Evolutionary conservation across 2,329 filamentous ascomycete genomes (phyloP).

Genomic region (Chaetomiaceae sp.): DNA sequence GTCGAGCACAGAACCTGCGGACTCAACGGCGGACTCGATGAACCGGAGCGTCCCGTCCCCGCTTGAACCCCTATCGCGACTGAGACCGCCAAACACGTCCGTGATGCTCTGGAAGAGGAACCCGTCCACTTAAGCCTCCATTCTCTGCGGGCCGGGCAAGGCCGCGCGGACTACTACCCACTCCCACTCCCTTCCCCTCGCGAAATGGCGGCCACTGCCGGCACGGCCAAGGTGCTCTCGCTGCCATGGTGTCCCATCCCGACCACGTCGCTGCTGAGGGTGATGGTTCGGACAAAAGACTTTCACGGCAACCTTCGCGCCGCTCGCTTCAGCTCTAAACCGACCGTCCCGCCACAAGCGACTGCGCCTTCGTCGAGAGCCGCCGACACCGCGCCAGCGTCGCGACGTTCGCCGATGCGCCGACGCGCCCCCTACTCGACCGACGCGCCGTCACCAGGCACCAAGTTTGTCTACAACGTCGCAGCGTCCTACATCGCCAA

Average conservation of each 20-base stretch:
- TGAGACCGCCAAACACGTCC: conserved; percentile 8
- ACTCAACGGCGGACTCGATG: conserved; percentile 13
- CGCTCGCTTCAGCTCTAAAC: conserved; percentile 6
- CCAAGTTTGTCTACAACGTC: conserved; percentile 60
- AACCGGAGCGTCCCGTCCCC: conserved; percentile 1
- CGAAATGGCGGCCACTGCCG: conserved; percentile 17
- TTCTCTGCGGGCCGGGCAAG: conserved; percentile 5
- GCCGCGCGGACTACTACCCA: conserved; percentile 1
- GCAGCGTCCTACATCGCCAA: conserved; percentile 74
- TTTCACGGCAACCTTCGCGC: background rate
- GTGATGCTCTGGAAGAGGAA: conserved; percentile 15
- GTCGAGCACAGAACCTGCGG: background rate
- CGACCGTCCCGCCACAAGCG: background rate
- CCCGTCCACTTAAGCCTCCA: background rate
- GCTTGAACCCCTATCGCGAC: conserved; percentile 8
- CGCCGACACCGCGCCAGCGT: background rate
- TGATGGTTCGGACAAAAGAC: background rate
- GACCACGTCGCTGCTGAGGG: background rate
- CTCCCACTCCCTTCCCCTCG: background rate
- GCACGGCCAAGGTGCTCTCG: conserved; percentile 17
- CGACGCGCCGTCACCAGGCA: background rate
- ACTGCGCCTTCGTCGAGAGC: background rate
- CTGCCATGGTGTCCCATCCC: conserved; percentile 18
- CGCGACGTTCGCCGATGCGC: background rate
- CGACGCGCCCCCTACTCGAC: conserved; percentile 8